Evolutionary conservation across 1,139 yeast species (phyloP).

Genomic region (Magnusiomyces sp.): DNA sequence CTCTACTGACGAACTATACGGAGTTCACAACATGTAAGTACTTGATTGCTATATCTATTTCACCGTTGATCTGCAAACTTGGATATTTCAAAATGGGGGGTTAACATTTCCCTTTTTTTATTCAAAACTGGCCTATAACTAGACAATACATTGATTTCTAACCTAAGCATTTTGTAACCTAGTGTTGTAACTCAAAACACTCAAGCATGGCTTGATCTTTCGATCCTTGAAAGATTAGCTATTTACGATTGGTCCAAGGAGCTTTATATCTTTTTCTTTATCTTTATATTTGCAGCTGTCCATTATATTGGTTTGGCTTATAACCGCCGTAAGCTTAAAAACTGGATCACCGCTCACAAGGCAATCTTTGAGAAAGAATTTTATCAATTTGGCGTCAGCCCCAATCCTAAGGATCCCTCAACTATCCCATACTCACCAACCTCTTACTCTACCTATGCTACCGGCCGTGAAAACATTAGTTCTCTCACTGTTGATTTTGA

Average conservation of each 20-base stretch:
- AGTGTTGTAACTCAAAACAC: constrained; percentile 14
- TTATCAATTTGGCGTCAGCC: constrained; percentile 67
- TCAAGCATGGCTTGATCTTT: constrained; percentile 29
- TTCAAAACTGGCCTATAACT: too few species aligned
- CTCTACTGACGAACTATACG: constrained; percentile 4
- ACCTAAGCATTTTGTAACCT: background rate
- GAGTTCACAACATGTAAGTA: constrained; percentile 14
- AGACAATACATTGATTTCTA: background rate
- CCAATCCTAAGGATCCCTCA: constrained; percentile 10
- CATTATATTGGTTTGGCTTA: constrained; percentile 49
- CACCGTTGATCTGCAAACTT: too few species aligned
- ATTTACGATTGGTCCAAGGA: constrained; percentile 74
- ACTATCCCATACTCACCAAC: constrained; percentile 59
- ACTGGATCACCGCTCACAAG: constrained; percentile 41
- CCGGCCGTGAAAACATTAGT: constrained; percentile 76
- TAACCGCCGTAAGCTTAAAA: constrained; percentile 50
- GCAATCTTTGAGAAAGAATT: constrained; percentile 57
- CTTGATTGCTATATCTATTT: too few species aligned
- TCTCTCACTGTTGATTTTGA: constrained; percentile 53
- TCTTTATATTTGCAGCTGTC: constrained; percentile 32
- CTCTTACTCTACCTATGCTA: constrained; percentile 68
- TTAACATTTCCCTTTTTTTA: too few species aligned
- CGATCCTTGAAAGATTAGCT: constrained; percentile 31
- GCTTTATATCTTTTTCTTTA: constrained; percentile 44
- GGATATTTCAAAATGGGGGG: too few species aligned